Evolutionary conservation across 2,329 filamentous ascomycete genomes (phyloP).

Genomic region (Colletotrichum sp.): DNA sequence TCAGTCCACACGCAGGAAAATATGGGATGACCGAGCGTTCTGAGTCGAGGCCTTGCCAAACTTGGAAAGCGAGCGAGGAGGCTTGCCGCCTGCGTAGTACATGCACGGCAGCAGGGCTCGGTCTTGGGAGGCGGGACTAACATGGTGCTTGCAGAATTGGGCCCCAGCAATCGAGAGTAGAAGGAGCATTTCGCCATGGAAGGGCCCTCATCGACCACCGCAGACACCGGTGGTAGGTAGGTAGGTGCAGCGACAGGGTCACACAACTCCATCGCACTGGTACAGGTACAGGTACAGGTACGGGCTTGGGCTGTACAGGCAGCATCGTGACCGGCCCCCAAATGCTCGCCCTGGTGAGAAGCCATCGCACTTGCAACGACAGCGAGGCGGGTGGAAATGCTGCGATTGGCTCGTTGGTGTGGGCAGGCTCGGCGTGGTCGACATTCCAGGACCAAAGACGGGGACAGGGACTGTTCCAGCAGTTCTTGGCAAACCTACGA

Average conservation of each 20-base stretch:
- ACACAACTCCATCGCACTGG: background rate
- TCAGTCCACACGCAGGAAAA: background rate
- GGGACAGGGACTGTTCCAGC: background rate
- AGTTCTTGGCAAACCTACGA: background rate
- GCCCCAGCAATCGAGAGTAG: background rate
- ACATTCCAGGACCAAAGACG: background rate
- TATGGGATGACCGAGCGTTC: slow-evolving; percentile 1
- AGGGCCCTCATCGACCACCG: background rate
- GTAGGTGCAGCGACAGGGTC: background rate
- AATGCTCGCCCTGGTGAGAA: background rate
- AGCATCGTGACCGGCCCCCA: background rate
- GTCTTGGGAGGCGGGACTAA: background rate
- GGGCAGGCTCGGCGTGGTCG: background rate
- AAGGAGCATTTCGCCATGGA: background rate
- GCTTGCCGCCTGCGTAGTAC: background rate
- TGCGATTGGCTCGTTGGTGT: background rate
- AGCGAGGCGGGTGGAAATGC: background rate
- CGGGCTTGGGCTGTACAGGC: background rate
- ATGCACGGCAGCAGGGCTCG: background rate
- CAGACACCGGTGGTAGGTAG: background rate
- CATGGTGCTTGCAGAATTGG: background rate
- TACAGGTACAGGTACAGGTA: slow-evolving; percentile 1
- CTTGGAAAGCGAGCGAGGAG: background rate
- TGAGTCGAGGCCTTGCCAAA: background rate
- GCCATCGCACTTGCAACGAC: background rate